Base-by-base conservation (phyloP, 805 yeast genomes). In the Ogataea nonfermentans region DNA sequence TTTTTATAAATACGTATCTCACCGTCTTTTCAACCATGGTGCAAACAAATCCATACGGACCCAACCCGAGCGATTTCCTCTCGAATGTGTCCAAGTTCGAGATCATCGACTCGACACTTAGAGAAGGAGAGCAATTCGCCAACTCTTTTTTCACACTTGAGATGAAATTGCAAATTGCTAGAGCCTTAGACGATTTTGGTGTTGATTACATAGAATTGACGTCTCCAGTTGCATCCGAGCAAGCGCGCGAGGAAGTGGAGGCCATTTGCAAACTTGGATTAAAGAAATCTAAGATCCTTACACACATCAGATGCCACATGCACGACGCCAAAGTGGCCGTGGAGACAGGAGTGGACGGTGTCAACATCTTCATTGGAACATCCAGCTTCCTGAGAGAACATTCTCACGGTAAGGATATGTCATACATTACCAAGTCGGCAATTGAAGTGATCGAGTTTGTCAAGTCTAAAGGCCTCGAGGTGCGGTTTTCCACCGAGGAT, bases 111-210 rank as follows among this genome's bases (percentile, higher is more conserved):
- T 86, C 96, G 24, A 91, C 99, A 4, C 74, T 91, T 43, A 80
- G 99, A 71, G 99, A 91, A 70, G 99, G 99, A 65, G 99, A 91
- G 69, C 99, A 91, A 68, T 91, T 91, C 62, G 97, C 98, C 59
- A 91, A 91, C 61, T 95, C 99, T 4, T 93, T 91, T 67, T 91
- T 91, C 73, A 71, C 80, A 54, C 86, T 96, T 13, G 98, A 87
- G 62, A 91, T 86, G 73, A 91, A 91, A 71, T 88, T 91, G 52
- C 95, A 90, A 68, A 91, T 91, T 49, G 99, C 99, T 56, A 89
- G 81, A 71, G 98, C 98, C 4, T 72, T 91, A 44, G 97, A 91
- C 66, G 97, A 90, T 57, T 91, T 91, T 59, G 99, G 99, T 55
- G 99, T 90, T 35, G 99, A 91, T 69, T 91, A 93, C 71, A 93